Evolutionary conservation across 176 grass and related monocot genomes (phyloP).

Genomic region (Aegilops umbellulata): DNA sequence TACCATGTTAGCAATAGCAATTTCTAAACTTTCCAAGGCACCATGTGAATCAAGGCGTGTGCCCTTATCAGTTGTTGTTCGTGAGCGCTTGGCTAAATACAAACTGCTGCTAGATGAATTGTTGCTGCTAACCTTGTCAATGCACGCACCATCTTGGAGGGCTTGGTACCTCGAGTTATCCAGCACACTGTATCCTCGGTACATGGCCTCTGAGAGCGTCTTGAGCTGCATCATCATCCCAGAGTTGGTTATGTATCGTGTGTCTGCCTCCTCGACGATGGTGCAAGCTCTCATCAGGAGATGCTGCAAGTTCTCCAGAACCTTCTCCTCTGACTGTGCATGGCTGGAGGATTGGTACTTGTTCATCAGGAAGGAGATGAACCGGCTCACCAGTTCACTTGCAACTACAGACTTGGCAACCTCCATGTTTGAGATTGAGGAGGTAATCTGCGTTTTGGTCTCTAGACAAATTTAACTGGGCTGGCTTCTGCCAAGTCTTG

Average conservation of each 20-base stretch:
- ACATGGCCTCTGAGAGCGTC: not conserved
- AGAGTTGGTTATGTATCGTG: not conserved
- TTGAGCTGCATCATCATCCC: not conserved
- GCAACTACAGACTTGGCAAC: not conserved
- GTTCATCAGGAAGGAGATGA: not conserved
- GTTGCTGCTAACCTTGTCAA: not conserved
- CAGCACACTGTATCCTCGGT: not conserved
- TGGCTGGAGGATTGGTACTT: too few species aligned
- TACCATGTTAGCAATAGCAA: too few species aligned
- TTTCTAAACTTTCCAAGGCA: not conserved
- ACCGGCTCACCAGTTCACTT: not conserved
- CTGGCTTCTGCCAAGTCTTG: not conserved
- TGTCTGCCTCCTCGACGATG: not conserved
- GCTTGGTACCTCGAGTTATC: not conserved
- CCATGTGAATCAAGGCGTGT: not conserved
- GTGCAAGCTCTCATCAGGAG: not conserved
- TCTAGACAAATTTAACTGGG: too few species aligned
- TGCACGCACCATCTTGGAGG: not conserved
- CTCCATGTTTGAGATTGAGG: not conserved
- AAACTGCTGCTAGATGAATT: not conserved
- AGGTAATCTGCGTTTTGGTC: not conserved
- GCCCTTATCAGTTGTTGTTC: not conserved
- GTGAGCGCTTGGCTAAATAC: not conserved
- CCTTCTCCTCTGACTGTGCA: not conserved
- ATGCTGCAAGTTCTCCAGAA: not conserved